These are phyloP conservation scores for Hanseniaspora singularis DNA, from an alignment of 805 yeast genomes.

Conservation along the genomic window DNA sequence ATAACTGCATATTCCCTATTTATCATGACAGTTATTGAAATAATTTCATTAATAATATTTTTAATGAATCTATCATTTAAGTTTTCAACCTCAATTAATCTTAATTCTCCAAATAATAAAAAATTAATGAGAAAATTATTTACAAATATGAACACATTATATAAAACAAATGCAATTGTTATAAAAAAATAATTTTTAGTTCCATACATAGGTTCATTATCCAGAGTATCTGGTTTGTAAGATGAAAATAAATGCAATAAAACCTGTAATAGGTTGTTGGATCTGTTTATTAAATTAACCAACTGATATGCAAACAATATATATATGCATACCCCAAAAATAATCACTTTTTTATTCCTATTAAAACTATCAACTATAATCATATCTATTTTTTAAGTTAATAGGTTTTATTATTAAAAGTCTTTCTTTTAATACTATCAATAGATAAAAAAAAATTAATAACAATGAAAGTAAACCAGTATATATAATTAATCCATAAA, in stretches of 20 bases:
- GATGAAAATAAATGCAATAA: slow-evolving; percentile 3
- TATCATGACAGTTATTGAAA: slow-evolving; percentile 41
- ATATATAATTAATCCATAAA: too few relatives aligned
- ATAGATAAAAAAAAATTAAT: too few relatives aligned
- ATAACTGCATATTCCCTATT: slow-evolving; percentile 36
- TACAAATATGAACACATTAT: slow-evolving; percentile 4
- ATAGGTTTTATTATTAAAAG: neutral
- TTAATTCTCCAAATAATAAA: slow-evolving; percentile 58
- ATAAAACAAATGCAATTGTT: neutral
- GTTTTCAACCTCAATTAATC: slow-evolving; percentile 67
- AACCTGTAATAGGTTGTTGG: slow-evolving; percentile 2
- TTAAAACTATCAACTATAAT: neutral
- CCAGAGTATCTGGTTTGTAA: neutral
- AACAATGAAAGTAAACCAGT: too few relatives aligned
- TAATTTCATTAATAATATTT: slow-evolving; percentile 49
- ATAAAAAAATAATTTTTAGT: slow-evolving; percentile 1
- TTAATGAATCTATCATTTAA: slow-evolving; percentile 53
- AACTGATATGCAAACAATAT: neutral
- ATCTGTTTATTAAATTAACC: neutral
- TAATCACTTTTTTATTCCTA: neutral
- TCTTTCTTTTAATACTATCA: too few relatives aligned
- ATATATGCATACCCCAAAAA: slow-evolving; percentile 2
- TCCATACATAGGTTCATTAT: neutral
- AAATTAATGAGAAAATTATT: slow-evolving; percentile 4
- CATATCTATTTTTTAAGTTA: neutral